These are phyloP conservation scores for Cladophialophora carrionii DNA, from an alignment of 2,329 filamentous ascomycete genomes.

Conservation along the genomic window DNA sequence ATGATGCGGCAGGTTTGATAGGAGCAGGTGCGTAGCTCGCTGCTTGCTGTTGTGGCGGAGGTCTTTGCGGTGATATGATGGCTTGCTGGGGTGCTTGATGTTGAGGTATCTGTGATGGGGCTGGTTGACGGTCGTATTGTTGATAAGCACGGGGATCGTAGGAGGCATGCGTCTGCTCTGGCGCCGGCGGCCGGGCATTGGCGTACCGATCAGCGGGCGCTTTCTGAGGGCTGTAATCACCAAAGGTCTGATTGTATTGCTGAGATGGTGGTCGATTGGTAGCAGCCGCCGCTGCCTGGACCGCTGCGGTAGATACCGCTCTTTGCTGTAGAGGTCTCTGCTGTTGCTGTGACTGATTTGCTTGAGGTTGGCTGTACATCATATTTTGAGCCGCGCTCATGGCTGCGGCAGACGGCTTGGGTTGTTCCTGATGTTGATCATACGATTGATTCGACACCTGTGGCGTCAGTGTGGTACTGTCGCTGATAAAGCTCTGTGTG, in stretches of 20 bases:
- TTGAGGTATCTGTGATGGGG: constrained; percentile 39
- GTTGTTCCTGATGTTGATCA: constrained; percentile 42
- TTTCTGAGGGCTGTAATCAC: constrained; percentile 46
- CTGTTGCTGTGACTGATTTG: constrained; percentile 48
- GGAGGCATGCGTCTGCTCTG: constrained; percentile 48
- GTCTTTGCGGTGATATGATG: constrained; percentile 36
- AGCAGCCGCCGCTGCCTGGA: constrained; percentile 51
- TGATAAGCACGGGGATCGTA: constrained; percentile 52
- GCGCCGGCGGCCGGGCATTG: constrained; percentile 42
- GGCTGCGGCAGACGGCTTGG: constrained; percentile 44
- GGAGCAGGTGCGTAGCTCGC: constrained; percentile 51
- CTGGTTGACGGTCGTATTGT: constrained; percentile 40
- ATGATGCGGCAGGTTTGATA: constrained; percentile 41
- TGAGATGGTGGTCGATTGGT: constrained; percentile 50
- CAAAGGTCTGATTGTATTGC: constrained; percentile 52
- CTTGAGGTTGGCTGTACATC: constrained; percentile 44
- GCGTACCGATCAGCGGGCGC: constrained; percentile 42
- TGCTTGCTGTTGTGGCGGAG: constrained; percentile 44
- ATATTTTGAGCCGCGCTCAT: constrained; percentile 37
- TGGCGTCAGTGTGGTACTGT: constrained; percentile 41
- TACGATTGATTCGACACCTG: constrained; percentile 44
- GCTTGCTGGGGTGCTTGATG: constrained; percentile 40
- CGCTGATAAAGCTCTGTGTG: constrained; percentile 35
- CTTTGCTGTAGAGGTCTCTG: constrained; percentile 41
- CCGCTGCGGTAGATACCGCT: constrained; percentile 55